phyloP scores from a whole-genome alignment of 805 yeast species.

The Candida incommunis region DNA sequence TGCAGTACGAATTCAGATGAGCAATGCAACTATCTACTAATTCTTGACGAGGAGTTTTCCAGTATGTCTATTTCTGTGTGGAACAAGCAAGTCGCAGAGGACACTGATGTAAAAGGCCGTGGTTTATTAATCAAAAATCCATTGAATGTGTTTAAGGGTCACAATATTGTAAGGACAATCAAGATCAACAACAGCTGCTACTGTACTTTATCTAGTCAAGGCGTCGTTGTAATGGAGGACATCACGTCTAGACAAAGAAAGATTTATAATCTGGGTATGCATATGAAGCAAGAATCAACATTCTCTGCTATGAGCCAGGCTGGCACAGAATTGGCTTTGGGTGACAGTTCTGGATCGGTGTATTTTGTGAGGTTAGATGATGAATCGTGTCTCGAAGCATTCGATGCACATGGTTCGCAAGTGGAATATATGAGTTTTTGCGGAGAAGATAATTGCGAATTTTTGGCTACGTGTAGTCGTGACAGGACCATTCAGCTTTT shows the following conservation, averaged over 20 bases:
- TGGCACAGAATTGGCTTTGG: not conserved
- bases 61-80: no score
- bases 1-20: not conserved
- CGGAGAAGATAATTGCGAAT: slow-evolving; percentile 1
- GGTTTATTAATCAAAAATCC: no score
- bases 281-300: not conserved
- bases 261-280: not conserved
- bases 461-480: slow-evolving; percentile 25
- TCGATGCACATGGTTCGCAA: slow-evolving; percentile 12
- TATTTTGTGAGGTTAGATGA: not conserved
- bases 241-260: not conserved
- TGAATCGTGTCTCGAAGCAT: not conserved
- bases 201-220: slow-evolving; percentile 1
- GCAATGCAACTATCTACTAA: not conserved
- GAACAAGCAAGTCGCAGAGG: no score
- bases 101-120: no score
- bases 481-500: slow-evolving; percentile 53
- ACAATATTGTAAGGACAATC: no score
- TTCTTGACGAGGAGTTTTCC: not conserved
- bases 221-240: not conserved
- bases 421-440: slow-evolving; percentile 8
- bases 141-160: no score
- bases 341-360: slow-evolving; percentile 1
- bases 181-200: not conserved
- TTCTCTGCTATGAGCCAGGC: not conserved